Base-by-base conservation (phyloP, 352 stramenopile genomes). In the Peronosclerospora sorghi region DNA sequence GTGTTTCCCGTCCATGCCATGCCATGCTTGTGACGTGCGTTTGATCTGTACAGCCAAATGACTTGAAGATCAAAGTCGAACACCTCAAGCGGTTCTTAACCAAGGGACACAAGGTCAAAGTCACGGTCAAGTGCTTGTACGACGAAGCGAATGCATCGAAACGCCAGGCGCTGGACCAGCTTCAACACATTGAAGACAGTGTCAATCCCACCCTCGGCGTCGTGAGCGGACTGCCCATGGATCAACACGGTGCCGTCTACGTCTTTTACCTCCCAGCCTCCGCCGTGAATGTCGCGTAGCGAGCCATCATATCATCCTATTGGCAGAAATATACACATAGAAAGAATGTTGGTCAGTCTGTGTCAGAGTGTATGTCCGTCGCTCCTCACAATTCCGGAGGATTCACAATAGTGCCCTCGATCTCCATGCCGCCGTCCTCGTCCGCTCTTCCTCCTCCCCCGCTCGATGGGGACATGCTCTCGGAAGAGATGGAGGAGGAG, bases 401-500 rank as follows among this genome's bases (percentile, higher is more conserved):
- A n/a, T n/a, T n/a, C 3, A 14, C 28, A 34, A 34, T 34, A 26
- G 21, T 26, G 21, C n/a, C n/a, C 10, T 30, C 10, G 6, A 30
- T 30, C 26, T 10, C 6, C 6, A 10, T 10, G 26, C 6, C 26
- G 6, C 10, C 26, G 26, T 30, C 26, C 28, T 34, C 28, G 4
- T 10, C 28, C 28, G 9, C 13, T 34, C 9, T 9, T 34, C 28
- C 4, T 10, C 2, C 28, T 13, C 20, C 32, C 9, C 34, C 17
- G 59, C 58, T 73, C 13, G 69, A 82, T 58, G 87, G 34, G 77
- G 77, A 18, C 87, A 89, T 54, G 86, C n/a, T 93, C 54, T 89
- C 80, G 39, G 77, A 89, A 45, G 77, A 93, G 62, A 85, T 93
- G 39, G 77, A 89, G 49, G 75, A 90, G 45, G 75, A 76, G 24